Evolutionary conservation across 176 grass and related monocot species (phyloP), one percentile per base, ranked within the genome.

Genomic region (Echinochloa phyllopogon): DNA sequence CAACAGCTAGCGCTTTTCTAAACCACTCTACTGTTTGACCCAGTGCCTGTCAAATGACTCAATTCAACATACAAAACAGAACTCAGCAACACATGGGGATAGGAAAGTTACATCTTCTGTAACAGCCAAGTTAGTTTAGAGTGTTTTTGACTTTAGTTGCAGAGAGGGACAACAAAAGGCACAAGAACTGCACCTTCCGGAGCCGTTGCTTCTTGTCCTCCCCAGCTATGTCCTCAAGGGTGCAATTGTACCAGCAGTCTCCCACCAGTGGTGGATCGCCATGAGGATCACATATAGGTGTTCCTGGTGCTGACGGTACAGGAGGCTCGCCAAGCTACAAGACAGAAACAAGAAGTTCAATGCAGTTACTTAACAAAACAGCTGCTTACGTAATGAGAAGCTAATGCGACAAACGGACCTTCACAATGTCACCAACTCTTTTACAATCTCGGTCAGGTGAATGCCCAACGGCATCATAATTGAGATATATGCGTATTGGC

Each of bases 171-270:
- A 25, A 83, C 21, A 7, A 83, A 70, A 69, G 42, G 67, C 37
- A 88, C 14, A 86, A 59, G 74, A 86, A 80, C 65, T 15, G 56
- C 77, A 99, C 96, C 94, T 99, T 99, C n/a, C 90, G 93, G 87
- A 99, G 96, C 20, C 96, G 88, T 74, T 96, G 94, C 72, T 80
- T 96, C 85, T 99, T 99, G 86, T 99, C 96, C 3, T 92, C 86
- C 21, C 96, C 94, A 12, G 96, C 91, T 89, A 96, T 91, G 76
- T 99, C 96, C 73, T 96, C 96, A 36, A 84, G 70, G 27, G 94
- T 99, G 77, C 96, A 99, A 69, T 99, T 99, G 78, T 99, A 99
- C 89, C 91, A 99, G 83, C 96, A 99, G 85, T 99, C 96, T 71
- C 91, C 96, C 74, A 96, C 80, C 81, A 94, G 81, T 59, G 96